phyloP scores from a whole-genome alignment of 495 filamentous ascomycete species.

The Cudoniella acicularis region DNA sequence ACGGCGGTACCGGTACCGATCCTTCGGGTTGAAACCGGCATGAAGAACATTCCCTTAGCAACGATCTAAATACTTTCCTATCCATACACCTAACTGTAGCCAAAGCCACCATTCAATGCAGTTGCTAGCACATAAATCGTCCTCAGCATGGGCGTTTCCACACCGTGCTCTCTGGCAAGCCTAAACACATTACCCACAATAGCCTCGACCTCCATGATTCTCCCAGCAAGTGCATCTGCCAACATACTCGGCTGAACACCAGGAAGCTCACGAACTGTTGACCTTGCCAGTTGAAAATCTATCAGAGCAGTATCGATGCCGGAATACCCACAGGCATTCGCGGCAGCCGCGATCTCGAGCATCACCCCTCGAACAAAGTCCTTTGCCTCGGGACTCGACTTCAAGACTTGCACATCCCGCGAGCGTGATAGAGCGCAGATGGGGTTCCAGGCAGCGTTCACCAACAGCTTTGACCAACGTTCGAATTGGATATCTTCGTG shows the following conservation, averaged over 20 bases:
- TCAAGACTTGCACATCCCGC: constrained; percentile 40
- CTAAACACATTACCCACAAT: constrained; percentile 49
- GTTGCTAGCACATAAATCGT: constrained; percentile 37
- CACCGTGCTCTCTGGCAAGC: constrained; percentile 36
- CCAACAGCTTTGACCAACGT: constrained; percentile 49
- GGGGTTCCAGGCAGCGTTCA: constrained; percentile 51
- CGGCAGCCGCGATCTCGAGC: constrained; percentile 46
- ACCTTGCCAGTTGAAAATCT: constrained; percentile 34
- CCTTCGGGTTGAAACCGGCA: no score
- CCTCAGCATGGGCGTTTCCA: constrained; percentile 40
- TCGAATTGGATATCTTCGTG: constrained; percentile 46
- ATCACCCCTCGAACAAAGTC: constrained; percentile 40
- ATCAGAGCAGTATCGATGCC: constrained; percentile 36
- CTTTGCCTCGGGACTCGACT: constrained; percentile 31
- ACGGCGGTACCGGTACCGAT: no score
- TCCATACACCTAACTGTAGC: no score
- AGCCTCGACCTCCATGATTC: constrained; percentile 48
- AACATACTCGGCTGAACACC: constrained; percentile 51
- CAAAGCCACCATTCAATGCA: constrained; percentile 29
- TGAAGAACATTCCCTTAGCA: no score
- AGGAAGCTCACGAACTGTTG: constrained; percentile 34
- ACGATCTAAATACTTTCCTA: no score
- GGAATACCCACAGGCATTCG: constrained; percentile 38
- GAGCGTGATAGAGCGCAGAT: constrained; percentile 45
- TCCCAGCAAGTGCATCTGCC: constrained; percentile 40